phyloP scores from a whole-genome alignment of 306 rosid species.

The Amphicarpaea edgeworthii region DNA sequence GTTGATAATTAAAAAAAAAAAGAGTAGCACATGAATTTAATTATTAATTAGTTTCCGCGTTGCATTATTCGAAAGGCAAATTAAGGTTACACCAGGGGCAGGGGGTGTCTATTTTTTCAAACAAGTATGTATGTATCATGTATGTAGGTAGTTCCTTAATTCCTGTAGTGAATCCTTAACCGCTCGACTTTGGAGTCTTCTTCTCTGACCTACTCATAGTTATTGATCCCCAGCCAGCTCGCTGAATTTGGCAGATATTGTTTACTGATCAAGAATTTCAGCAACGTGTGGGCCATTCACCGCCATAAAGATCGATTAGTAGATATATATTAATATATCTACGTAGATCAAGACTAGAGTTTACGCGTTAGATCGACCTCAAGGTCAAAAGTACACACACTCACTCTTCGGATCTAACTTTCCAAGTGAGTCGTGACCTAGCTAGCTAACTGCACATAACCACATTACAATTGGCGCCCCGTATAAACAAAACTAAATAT shows the following conservation, averaged over 20 bases:
- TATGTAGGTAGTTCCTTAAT: not conserved
- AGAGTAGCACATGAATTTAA: not conserved
- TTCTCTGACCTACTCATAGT: not conserved
- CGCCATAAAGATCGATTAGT: too few relatives aligned
- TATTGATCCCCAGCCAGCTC: conserved; percentile 49
- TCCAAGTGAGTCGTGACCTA: not conserved
- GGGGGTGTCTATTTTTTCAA: conserved; percentile 6
- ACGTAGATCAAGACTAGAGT: too few relatives aligned
- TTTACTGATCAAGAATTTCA: conserved; percentile 9
- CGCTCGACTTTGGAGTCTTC: not conserved
- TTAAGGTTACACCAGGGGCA: conserved; percentile 17
- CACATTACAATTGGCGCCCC: not conserved
- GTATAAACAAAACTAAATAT: not conserved
- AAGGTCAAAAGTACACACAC: conserved; percentile 37
- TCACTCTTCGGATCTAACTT: conserved; percentile 13
- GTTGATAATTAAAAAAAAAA: too few relatives aligned
- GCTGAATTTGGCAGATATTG: conserved; percentile 43
- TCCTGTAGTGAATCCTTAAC: conserved; percentile 18
- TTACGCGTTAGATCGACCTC: conserved; percentile 29
- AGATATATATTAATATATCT: too few relatives aligned
- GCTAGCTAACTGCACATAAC: not conserved
- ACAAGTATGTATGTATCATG: too few relatives aligned
- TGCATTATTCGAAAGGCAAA: not conserved
- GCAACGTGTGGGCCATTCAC: conserved; percentile 37
- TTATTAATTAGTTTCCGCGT: conserved; percentile 12